phyloP scores from a whole-genome alignment of 345 rosid species.

The Populus alba region DNA sequence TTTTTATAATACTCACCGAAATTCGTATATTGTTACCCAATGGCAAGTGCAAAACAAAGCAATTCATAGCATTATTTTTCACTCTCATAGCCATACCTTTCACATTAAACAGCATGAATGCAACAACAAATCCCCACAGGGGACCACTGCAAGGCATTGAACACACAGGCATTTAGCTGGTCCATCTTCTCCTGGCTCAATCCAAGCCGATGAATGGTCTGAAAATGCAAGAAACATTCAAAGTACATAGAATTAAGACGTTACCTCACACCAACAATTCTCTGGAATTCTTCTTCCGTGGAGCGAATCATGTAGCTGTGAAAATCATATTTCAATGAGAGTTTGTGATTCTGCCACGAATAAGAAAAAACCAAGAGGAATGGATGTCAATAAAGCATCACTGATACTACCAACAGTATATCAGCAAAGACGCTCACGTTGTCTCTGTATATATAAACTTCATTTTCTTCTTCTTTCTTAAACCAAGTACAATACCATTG shows the following conservation, averaged over 20 bases:
- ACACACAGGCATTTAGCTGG: constrained; percentile 18
- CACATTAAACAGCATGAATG: constrained; percentile 87
- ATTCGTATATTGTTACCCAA: no score
- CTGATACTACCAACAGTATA: background rate
- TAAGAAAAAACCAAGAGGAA: constrained; percentile 9
- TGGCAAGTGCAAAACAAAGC: background rate
- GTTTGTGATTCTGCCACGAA: constrained; percentile 78
- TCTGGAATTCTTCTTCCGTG: constrained; percentile 97
- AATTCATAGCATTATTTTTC: constrained; percentile 1
- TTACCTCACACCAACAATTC: constrained; percentile 93
- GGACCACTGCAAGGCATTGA: constrained; percentile 61
- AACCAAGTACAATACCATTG: background rate
- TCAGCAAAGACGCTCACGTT: background rate
- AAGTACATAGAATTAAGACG: background rate
- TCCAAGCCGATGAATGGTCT: background rate
- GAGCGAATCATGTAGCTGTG: constrained; percentile 97
- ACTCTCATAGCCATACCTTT: constrained; percentile 48
- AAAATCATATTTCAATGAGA: constrained; percentile 67
- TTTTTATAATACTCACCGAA: background rate
- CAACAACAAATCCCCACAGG: constrained; percentile 95
- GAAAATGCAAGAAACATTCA: background rate
- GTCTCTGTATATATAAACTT: no score
- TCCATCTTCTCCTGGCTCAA: constrained; percentile 1
- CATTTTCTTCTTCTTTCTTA: background rate
- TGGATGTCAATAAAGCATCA: constrained; percentile 14